Base-by-base conservation (phyloP, 2,329 filamentous ascomycete species). In the Aspergillus fumigatiaffinis region DNA sequence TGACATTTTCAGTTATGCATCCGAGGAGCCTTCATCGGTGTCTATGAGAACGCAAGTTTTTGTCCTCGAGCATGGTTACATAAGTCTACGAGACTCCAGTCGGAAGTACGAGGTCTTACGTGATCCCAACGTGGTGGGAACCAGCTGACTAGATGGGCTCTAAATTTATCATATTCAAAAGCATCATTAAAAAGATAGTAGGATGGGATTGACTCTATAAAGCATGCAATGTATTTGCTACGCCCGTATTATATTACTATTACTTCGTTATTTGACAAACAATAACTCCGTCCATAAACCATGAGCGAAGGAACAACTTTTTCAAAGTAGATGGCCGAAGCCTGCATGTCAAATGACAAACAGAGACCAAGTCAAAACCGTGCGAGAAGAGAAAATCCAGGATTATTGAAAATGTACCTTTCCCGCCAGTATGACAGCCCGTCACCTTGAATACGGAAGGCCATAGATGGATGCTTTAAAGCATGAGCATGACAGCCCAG, bases 401-500 rank as follows among this genome's bases (percentile, higher is more conserved):
- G 17, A 23, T 12, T 21, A 55, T 32, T 51, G 25, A 49, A 58
- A 35, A 41, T 17, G 21, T 20, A 21, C n/a, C n/a, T 23, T 46
- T 46, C 42, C 42, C 21, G 21, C 42, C 42, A 4, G n/a, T 23
- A 46, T 23, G 42, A 23, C n/a, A 14, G 9, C 42, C 42, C 23
- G 17, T 20, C 21, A 23, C 10, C 20, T 46, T 23, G 32, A 38
- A 38, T 17, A 17, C 32, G 32, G 32, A 46, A 21, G n/a, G 42
- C n/a, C 17, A 23, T 4, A 25, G 26, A 51, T 55, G 41, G 49
- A 20, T 56, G 53, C 56, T 67, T 69, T 74, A 76, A 58, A 76
- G 68, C 50, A 76, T 61, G 62, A 71, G 72, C 66, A 75, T 73
- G 58, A 74, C 50, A 47, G 67, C 73, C 56, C 75, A 66, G 53